Evolutionary conservation across 805 yeast genomes (phyloP).

Genomic region (Metschnikowia proteae): DNA sequence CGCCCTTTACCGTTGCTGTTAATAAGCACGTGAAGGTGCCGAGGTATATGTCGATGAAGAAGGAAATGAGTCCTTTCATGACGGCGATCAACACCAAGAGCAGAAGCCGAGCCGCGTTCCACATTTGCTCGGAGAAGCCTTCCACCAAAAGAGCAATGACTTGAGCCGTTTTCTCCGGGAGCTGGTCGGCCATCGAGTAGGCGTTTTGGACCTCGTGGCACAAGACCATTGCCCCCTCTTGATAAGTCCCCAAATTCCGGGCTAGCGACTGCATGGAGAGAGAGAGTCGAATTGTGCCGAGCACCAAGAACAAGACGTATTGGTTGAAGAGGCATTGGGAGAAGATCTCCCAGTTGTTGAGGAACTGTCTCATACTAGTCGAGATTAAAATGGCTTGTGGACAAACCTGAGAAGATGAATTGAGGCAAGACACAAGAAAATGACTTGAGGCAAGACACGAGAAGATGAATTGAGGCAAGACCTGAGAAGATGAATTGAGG

Average conservation of each 20-base stretch:
- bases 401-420: no score
- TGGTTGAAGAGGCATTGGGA: slow-evolving; percentile 68
- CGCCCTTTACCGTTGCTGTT: slow-evolving; percentile 68
- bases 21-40: slow-evolving; percentile 88
- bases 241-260: neutral
- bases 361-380: slow-evolving; percentile 25
- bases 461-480: no score
- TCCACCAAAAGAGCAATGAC: neutral
- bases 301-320: slow-evolving; percentile 50
- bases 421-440: neutral
- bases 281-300: slow-evolving; percentile 42
- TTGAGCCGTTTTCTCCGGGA: slow-evolving; percentile 46
- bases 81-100: slow-evolving; percentile 56
- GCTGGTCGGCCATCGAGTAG: slow-evolving; percentile 27
- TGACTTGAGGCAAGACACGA: neutral
- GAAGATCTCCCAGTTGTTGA: slow-evolving; percentile 49
- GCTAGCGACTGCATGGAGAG: slow-evolving; percentile 2
- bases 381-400: neutral
- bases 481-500: no score
- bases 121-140: slow-evolving; percentile 1
- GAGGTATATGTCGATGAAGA: slow-evolving; percentile 51
- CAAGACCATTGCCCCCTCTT: slow-evolving; percentile 15
- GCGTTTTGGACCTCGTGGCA: slow-evolving; percentile 47
- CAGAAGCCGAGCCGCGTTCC: slow-evolving; percentile 2
- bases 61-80: slow-evolving; percentile 9